A percentile compares a stretch with the other conserved stretches of the same genome.
Evolutionary conservation across 495 filamentous ascomycete genomes (phyloP).

Genomic region (Pyrenopolyporus hunteri): DNA sequence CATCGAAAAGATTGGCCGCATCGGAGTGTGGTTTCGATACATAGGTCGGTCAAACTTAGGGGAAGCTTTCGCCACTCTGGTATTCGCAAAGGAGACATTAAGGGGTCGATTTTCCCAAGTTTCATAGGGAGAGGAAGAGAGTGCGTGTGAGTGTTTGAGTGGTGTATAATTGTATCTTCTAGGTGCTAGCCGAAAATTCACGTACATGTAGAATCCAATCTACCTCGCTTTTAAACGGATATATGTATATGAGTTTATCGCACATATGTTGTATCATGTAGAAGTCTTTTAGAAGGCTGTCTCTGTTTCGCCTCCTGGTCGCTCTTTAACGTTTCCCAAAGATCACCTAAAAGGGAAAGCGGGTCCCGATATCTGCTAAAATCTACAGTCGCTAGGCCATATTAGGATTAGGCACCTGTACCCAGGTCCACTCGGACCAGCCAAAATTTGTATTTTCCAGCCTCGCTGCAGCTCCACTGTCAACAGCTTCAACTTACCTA

Average conservation of each 20-base stretch:
- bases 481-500: slow-evolving; percentile 36
- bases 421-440: slow-evolving; percentile 24
- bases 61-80: slow-evolving; percentile 83
- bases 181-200: no score
- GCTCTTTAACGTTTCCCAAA: background rate
- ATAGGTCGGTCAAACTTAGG: slow-evolving; percentile 79
- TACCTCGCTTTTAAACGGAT: no score
- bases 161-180: no score
- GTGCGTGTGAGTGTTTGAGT: background rate
- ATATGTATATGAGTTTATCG: no score
- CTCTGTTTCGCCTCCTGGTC: background rate
- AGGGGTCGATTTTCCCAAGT: no score
- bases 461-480: slow-evolving; percentile 40
- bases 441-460: slow-evolving; percentile 47
- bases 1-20: slow-evolving; percentile 95
- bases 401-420: slow-evolving; percentile 12
- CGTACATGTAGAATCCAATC: no score
- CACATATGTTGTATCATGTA: no score
- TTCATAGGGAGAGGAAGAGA: background rate
- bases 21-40: slow-evolving; percentile 86
- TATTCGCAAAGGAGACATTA: slow-evolving; percentile 43
- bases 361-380: slow-evolving; percentile 19
- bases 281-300: no score
- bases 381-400: background rate
- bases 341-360: slow-evolving; percentile 22